A percentile compares a stretch with the other conserved stretches of the same genome.
Conservation (phyloP, 768 basidiomycete species). For the Russula dissimulans region DNA sequence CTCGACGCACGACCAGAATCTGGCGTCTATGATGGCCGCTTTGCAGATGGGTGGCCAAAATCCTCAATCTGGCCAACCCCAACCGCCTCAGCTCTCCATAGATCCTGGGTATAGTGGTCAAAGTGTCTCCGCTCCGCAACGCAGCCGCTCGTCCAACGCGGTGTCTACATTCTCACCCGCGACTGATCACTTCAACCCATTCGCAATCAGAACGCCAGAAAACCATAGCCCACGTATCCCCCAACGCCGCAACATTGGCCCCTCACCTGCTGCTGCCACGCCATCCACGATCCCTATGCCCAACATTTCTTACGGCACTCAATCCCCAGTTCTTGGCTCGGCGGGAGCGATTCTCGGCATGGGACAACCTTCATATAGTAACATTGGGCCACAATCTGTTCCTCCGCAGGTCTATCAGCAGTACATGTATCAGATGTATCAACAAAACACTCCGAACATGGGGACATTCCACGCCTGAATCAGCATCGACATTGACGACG, state of each 20-base stretch:
- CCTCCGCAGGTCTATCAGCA: conserved; percentile 65
- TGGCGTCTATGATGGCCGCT: conserved; percentile 90
- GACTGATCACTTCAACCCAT: conserved; percentile 50
- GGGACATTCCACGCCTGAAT: conserved; percentile 48
- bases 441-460: conserved; percentile 69
- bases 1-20: conserved; percentile 71
- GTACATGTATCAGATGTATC: conserved; percentile 76
- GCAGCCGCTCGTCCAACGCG: conserved; percentile 29
- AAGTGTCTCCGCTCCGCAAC: conserved; percentile 6
- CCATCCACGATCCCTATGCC: conserved; percentile 22
- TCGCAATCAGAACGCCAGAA: conserved; percentile 42
- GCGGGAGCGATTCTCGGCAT: conserved; percentile 50
- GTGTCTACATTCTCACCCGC: conserved; percentile 42
- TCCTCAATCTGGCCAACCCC: conserved; percentile 67
- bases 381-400: conserved; percentile 46
- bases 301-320: conserved; percentile 44
- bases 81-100: conserved; percentile 62
- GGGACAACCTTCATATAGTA: conserved; percentile 56
- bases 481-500: conserved; percentile 11
- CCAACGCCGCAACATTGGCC: conserved; percentile 39
- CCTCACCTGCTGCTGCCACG: conserved; percentile 24
- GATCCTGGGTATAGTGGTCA: conserved; percentile 50
- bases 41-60: conserved; percentile 87
- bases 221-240: conserved; percentile 40
- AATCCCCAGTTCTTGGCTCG: conserved; percentile 53